Base-by-base conservation (phyloP, 495 filamentous ascomycete species). In the Filosporella fistucella region DNA sequence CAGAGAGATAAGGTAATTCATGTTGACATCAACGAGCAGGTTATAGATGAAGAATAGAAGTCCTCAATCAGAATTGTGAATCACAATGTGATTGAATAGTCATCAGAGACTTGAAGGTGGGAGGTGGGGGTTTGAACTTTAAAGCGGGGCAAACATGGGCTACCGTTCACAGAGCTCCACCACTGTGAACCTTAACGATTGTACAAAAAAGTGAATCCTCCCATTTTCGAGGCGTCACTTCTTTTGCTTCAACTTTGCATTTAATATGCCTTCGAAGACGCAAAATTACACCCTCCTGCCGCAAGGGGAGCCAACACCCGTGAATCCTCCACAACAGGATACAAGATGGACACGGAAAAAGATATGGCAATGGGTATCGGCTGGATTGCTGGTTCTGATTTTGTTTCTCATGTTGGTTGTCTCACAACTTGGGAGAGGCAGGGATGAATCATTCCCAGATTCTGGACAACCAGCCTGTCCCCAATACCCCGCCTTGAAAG, bases 271-370 rank as follows among this genome's bases (percentile, higher is more conserved):
- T 18, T 40, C 24, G 26, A 42, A 52, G n/a, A 25, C 25, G 9
- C 40, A 25, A 10, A 49, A 54, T 26, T 54, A 54, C 26, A 54
- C 51, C 13, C 40, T 49, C 5, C 17, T 54, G 17, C 41, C 51
- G 0, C 39, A 45, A 36, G 45, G 51, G 10, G 45, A 54, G 39
- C n/a, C 33, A 4, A 21, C 38, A 1, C 39, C 45, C 4, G 26
- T 40, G 11, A 28, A 12, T n/a, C 18, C 42, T 9, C 36, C 14
- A 1, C 14, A 36, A 23, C 32, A 34, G 4, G n/a, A n/a, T n/a
- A 41, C 24, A 20, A 22, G 16, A 37, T 24, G 7, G 24, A 28
- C 32, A 17, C 26, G 34, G 13, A 22, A 26, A 18, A 45, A 34
- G 0, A 26, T 40, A 28, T 45, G 24, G 24, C 45, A 48, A 30